These are phyloP conservation scores for Clitopilus passeckerianus DNA, from an alignment of 768 basidiomycete species.

Conservation along the genomic window DNA sequence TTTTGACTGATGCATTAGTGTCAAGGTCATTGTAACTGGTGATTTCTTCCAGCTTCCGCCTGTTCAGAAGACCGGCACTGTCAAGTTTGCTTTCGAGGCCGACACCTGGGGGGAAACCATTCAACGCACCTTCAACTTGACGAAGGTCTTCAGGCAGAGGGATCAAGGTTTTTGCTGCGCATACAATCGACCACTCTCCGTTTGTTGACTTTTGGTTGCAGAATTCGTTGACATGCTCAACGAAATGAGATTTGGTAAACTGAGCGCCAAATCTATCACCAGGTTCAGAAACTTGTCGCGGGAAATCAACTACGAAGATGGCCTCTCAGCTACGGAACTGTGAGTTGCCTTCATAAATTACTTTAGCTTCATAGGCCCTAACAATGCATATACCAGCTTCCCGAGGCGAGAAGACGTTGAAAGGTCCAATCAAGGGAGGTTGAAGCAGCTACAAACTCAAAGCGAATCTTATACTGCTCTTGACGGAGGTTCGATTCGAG, in stretches of 20 bases:
- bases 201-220: constrained; percentile 20
- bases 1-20: not conserved
- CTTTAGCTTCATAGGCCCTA: not conserved
- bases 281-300: constrained; percentile 72
- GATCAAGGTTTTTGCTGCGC: constrained; percentile 61
- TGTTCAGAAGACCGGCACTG: constrained; percentile 59
- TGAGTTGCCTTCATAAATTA: constrained; percentile 27
- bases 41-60: constrained; percentile 99
- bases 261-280: constrained; percentile 59
- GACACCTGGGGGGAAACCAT: constrained; percentile 70
- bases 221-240: constrained; percentile 96
- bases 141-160: constrained; percentile 91
- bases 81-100: constrained; percentile 94
- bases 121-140: constrained; percentile 83
- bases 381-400: constrained; percentile 49
- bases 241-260: constrained; percentile 90
- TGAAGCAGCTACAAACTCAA: constrained; percentile 54
- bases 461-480: constrained; percentile 46
- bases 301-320: constrained; percentile 71
- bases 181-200: not conserved
- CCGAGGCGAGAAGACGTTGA: constrained; percentile 93
- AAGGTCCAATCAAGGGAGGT: constrained; percentile 67
- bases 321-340: constrained; percentile 88
- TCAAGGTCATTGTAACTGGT: constrained; percentile 84
- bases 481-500: constrained; percentile 60